A percentile compares a stretch with the other conserved stretches of the same genome.
Evolutionary conservation across 352 stramenopile species (phyloP).

Genomic region (Pythium folliculosum): DNA sequence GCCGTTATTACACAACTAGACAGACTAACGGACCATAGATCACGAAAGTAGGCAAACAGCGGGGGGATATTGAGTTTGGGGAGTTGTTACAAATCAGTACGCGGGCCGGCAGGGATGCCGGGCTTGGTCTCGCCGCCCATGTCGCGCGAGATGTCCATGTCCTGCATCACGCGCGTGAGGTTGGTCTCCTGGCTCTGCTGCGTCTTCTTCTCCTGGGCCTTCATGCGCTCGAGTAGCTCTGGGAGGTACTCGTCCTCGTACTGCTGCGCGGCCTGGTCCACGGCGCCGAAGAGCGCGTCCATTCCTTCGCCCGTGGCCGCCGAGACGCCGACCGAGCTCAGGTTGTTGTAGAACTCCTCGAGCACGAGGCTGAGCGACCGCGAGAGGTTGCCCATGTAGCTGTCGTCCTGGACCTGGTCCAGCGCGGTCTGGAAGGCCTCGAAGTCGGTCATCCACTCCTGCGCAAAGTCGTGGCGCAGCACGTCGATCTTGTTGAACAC

Average conservation of each 20-base stretch:
- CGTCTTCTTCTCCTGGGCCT: slow-evolving; percentile 55
- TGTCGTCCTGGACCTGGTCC: slow-evolving; percentile 89
- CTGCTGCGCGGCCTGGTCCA: slow-evolving; percentile 84
- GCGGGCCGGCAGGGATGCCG: slow-evolving; percentile 38
- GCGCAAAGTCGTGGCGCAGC: slow-evolving; percentile 91
- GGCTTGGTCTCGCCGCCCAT: slow-evolving; percentile 33
- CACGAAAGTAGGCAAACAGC: too few relatives aligned
- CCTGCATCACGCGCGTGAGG: slow-evolving; percentile 74
- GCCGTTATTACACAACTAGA: slow-evolving; percentile 6
- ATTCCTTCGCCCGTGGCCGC: slow-evolving; percentile 96
- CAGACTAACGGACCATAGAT: too few relatives aligned
- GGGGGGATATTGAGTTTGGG: too few relatives aligned
- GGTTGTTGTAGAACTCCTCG: slow-evolving; percentile 94
- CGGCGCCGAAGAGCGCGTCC: slow-evolving; percentile 91
- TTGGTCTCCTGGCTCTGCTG: slow-evolving; percentile 49
- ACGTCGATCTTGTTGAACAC: slow-evolving; percentile 99
- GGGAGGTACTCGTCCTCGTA: slow-evolving; percentile 90
- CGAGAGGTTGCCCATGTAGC: slow-evolving; percentile 92
- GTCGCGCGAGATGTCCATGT: slow-evolving; percentile 74
- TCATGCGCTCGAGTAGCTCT: slow-evolving; percentile 69
- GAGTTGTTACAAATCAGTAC: slow-evolving; percentile 51
- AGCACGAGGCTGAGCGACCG: slow-evolving; percentile 88
- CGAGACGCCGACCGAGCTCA: slow-evolving; percentile 93
- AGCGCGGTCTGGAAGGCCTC: slow-evolving; percentile 97
- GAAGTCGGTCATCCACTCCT: slow-evolving; percentile 99